Base-by-base conservation (phyloP, 2,329 filamentous ascomycete genomes). In the Pseudocercospora eumusae region DNA sequence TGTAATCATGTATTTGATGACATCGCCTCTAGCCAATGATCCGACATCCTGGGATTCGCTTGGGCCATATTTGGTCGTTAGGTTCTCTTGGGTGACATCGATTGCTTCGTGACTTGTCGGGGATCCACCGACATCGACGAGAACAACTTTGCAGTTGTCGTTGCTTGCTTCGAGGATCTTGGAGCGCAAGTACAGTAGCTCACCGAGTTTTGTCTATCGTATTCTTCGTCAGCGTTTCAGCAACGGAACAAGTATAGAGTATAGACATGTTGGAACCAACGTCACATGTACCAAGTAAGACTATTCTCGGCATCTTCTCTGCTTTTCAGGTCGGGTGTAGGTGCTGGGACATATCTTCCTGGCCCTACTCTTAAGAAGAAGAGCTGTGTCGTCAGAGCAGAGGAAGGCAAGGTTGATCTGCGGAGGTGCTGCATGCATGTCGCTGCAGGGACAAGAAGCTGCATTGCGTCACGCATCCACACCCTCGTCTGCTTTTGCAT, bases 211-310 rank as follows among this genome's bases (percentile, higher is more conserved):
- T 31, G 86, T 88, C 62, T 68, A 15, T 11, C 21, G 5, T 4
- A 25, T 23, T 7, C 11, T 18, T 60, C 42, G 40, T 45, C 50
- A 27, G n/a, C 27, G 18, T 42, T 15, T 15, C 15, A 18, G n/a
- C 36, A 40, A 13, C 10, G n/a, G 13, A 47, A 28, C 28, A 8
- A 45, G n/a, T 20, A 20, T 28, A 2, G n/a, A 45, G n/a, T 20
- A 20, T 28, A 2, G n/a, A 10, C 18, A 11, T 36, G 15, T 9
- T 6, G 4, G 9, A 3, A 60, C 65, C 45, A 21, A 68, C 66
- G 69, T 89, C 87, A 69, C 83, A 86, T 13, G 86, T 89, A 20
- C 86, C 86, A 21, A 89, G 73, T 13, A 88, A 74, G 56, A 83
- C 76, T 57, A 88, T 80, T 42, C 72, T 69, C 11, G 72, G 69